phyloP scores from a whole-genome alignment of 75 land plant genomes.

The Pinus albicaulis region DNA sequence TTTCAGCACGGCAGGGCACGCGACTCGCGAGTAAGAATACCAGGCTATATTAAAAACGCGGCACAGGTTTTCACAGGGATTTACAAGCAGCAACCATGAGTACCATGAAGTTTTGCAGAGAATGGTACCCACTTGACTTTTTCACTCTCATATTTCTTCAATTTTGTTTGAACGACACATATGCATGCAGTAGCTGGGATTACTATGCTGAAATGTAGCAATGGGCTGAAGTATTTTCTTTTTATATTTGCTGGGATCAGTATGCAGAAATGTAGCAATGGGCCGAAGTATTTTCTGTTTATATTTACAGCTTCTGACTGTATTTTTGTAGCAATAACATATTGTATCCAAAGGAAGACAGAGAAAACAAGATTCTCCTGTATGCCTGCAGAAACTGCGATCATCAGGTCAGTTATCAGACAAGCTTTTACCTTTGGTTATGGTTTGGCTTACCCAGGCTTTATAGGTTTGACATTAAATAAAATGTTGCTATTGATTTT shows the following conservation, averaged over 20 bases:
- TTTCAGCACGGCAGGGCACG: too few relatives aligned
- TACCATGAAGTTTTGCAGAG: constrained; percentile 28
- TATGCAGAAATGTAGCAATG: background rate
- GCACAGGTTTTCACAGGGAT: too few relatives aligned
- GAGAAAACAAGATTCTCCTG: constrained; percentile 74
- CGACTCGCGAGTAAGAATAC: too few relatives aligned
- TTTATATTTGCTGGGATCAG: background rate
- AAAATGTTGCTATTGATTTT: too few relatives aligned
- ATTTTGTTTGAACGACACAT: background rate
- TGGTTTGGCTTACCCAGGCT: too few relatives aligned
- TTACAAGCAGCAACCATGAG: constrained; percentile 7
- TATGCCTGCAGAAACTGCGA: constrained; percentile 94
- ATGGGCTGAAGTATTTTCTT: background rate
- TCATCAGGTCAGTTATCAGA: constrained; percentile 66
- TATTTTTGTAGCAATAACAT: constrained; percentile 73
- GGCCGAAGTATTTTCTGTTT: background rate
- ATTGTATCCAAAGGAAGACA: constrained; percentile 86
- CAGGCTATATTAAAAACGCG: too few relatives aligned
- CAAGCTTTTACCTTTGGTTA: too few relatives aligned
- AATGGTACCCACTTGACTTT: constrained; percentile 6
- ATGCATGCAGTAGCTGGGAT: background rate
- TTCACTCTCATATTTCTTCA: background rate
- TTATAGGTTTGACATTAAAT: too few relatives aligned
- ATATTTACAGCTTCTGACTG: background rate
- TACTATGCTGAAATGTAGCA: background rate